Evolutionary conservation across 805 yeast species (phyloP), one percentile per base, ranked within the genome.

Genomic region (Candida michaelii): DNA sequence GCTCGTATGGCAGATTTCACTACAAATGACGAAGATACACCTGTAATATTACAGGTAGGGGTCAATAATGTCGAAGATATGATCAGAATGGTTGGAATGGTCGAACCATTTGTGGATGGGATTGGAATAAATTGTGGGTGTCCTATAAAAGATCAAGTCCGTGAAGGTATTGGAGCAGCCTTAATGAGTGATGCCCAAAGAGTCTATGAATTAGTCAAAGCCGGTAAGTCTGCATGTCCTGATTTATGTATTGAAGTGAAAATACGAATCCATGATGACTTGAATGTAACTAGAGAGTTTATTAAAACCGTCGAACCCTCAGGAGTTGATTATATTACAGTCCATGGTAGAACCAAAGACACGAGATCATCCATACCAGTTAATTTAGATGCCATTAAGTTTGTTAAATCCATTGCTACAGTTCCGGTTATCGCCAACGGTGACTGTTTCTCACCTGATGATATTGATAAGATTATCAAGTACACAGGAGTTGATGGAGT

Each of bases 151-250:
- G 98, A 91, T 50, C 98, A 93, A 61, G 86, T 88, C 11, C 73
- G 96, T 33, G 97, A 89, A 60, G 99, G 98, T 17, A 90, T 93
- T 12, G 99, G 99, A 4, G 97, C 97, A 2, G 97, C 97, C 0
- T 71, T 93, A 43, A 90, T 93, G 87, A 72, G 82, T 19, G 82
- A 86, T 48, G 85, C 90, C 1, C 89, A 87, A 27, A 66, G 82
- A 38, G 93, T 93, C 4, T 79, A 90, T 1, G 72, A 75, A 2
- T 86, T 93, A 96, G 96, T 93, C 5, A 65, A 71, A 33, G 88
- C 89, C 1, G 95, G 89, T 19, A 90, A 90, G 57, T 70, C 72
- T 1, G 82, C 76, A 55, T 89, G 83, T 54, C 93, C 95, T 0
- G 77, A 77, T 39, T 71, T 93, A n/a, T 79, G 89, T 44, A 71